phyloP scores from a whole-genome alignment of 164 flowering plant genomes.

The Platanus orientalis region DNA sequence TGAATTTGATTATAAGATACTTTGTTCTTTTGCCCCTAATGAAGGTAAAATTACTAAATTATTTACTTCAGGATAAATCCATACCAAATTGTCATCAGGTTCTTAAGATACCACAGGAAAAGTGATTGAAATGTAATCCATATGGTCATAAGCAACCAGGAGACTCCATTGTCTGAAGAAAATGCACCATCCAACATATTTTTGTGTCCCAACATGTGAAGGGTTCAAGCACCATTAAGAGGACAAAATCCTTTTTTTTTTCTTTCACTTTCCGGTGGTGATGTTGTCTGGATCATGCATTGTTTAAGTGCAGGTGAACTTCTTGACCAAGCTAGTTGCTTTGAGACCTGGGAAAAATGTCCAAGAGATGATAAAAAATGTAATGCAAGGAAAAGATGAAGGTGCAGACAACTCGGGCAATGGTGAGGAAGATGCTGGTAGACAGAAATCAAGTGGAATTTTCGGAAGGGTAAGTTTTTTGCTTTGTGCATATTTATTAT shows the following conservation, averaged over 20 bases:
- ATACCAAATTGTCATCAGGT: too few species aligned
- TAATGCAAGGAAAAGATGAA: conserved; percentile 92
- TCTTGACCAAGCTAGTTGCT: conserved; percentile 85
- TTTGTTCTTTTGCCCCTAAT: neutral
- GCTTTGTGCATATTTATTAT: neutral
- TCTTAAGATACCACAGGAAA: too few species aligned
- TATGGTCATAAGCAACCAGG: too few species aligned
- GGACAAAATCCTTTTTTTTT: too few species aligned
- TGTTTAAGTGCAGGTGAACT: conserved; percentile 54
- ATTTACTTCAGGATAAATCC: too few species aligned
- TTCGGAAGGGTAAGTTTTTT: conserved; percentile 61
- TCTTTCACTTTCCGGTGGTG: too few species aligned
- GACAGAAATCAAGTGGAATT: conserved; percentile 38
- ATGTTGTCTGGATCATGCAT: neutral
- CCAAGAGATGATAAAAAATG: conserved; percentile 74
- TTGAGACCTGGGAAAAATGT: conserved; percentile 79
- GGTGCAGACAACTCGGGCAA: conserved; percentile 56
- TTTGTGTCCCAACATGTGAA: too few species aligned
- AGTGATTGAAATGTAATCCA: too few species aligned
- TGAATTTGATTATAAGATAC: neutral
- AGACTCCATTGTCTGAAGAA: too few species aligned
- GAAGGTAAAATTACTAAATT: neutral
- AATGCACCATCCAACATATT: too few species aligned
- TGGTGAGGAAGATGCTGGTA: conserved; percentile 27
- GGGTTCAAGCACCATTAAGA: too few species aligned